Evolutionary conservation across 2,329 filamentous ascomycete species (phyloP).

Genomic region (Westerdykella aurantiaca): DNA sequence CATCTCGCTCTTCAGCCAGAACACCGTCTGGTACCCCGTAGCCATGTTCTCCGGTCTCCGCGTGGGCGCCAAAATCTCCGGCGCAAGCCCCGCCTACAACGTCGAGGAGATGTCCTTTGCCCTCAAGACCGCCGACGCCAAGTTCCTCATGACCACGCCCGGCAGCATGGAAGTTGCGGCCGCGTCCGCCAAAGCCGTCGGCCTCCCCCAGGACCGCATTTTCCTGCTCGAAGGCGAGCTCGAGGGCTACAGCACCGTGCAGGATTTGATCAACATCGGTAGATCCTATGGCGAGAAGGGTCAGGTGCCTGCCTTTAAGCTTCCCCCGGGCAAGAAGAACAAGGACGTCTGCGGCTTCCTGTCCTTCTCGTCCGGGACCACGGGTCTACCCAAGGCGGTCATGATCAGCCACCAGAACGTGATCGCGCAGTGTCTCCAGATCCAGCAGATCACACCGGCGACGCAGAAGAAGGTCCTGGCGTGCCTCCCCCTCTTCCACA

Average conservation of each 20-base stretch:
- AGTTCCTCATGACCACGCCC: conserved; percentile 54
- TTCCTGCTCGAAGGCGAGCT: conserved; percentile 53
- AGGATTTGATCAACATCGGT: conserved; percentile 43
- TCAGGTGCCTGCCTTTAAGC: conserved; percentile 46
- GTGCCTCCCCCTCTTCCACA: conserved; percentile 30
- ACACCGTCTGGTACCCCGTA: conserved; percentile 63
- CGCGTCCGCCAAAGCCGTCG: conserved; percentile 50
- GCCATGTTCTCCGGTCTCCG: conserved; percentile 54
- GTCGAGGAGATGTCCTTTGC: conserved; percentile 64
- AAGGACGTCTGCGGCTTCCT: conserved; percentile 51
- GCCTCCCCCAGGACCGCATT: conserved; percentile 48
- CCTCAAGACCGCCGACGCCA: conserved; percentile 52
- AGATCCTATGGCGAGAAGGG: conserved; percentile 37
- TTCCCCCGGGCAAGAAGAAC: conserved; percentile 51
- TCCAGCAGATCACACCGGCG: conserved; percentile 39
- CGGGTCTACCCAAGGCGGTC: conserved; percentile 35
- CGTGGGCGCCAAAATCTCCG: conserved; percentile 53
- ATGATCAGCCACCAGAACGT: conserved; percentile 36
- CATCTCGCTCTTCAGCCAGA: conserved; percentile 57
- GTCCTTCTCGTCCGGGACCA: conserved; percentile 34
- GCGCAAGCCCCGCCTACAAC: conserved; percentile 60
- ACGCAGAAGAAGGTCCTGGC: conserved; percentile 39
- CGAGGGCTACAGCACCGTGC: conserved; percentile 46
- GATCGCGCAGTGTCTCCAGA: conserved; percentile 54
- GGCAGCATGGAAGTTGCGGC: conserved; percentile 51